Evolutionary conservation across 129 eudicot species (phyloP), one percentile per base, ranked within the genome.

Genomic region (Pseudognaphalium luteoalbum): DNA sequence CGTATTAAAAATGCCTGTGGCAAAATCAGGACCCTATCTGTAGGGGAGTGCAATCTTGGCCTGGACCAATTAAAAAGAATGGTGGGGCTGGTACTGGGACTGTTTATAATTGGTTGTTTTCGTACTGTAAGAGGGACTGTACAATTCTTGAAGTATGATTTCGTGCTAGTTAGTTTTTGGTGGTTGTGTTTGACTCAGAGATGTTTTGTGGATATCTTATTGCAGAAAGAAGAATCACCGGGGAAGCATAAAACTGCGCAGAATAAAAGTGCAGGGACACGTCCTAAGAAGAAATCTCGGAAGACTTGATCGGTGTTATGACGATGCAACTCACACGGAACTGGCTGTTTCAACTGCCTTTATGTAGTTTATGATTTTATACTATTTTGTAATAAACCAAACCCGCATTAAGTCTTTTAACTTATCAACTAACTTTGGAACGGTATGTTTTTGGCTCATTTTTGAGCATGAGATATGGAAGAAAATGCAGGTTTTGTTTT

Each of bases 401-500:
- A 19, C 65, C 32, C 62, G 20, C 21, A 42, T 16, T 59, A 57
- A 32, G 12, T 41, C 51, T 47, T 78, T 78, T 44, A 41, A 61
- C 37, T 70, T 60, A 30, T 61, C 42, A 34, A 61, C 37, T 8
- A 28, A 33, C 59, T 39, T 9, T 12, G 58, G 42, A 39, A 57
- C 21, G 3, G 33, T 56, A 37, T 39, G 69, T 77, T 70, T 77
- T 19, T 58, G 70, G 70, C 61, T 61, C 33, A 20, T 14, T 20
- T 7, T 42, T 78, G 41, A 62, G 82, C 76, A 59, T 32, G 61
- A 68, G 47, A 11, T 42, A 59, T 69, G 82, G 54, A 66, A 44
- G 52, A 60, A 44, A 51, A 20, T 60, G 76, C 81, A 78, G 20
- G 70, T 61, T 37, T 74, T 74, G 60, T 73, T 25, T 70, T 44